Base-by-base conservation (phyloP, 1,139 yeast species). In the Ashbya aceris region DNA sequence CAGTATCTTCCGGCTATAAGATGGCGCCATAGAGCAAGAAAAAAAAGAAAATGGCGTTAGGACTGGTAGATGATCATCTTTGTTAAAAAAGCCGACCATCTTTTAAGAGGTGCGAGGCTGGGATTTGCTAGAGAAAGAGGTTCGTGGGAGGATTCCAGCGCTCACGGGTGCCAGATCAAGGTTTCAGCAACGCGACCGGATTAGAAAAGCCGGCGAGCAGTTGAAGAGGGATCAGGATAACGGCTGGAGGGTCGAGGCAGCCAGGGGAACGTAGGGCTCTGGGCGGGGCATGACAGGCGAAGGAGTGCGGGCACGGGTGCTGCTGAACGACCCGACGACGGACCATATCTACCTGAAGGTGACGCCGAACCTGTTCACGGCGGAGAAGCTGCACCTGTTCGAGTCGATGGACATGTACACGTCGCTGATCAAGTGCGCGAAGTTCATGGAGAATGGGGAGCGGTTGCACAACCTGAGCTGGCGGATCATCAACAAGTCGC, bases 401-500 rank as follows among this genome's bases (percentile, higher is more conserved):
- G 62, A 58, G 39, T 50, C 60, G 8, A 38, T 56, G 14, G 53
- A 54, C 30, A 46, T 61, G 17, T 61, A 61, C 42, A 48, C 56
- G 1, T 48, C 58, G 8, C 43, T 61, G 39, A 53, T 58, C 32
- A 50, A 52, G 34, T 47, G 53, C 38, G 46, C 52, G 14, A 46
- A 51, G 20, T 45, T 45, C 11, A 43, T 55, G 33, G 62, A 61
- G 40, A 55, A 58, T 33, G 66, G 66, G 27, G 58, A 54, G 40
- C 46, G 65, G 36, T 42, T 60, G 42, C 53, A 53, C 23, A 61
- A 60, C 43, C 48, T 61, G 6, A 55, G 62, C 29, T 57, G 61
- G 60, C 48, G 66, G 40, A 57, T 61, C 9, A 37, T 60, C 30
- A 60, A 60, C 41, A 61, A 60, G 45, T 56, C 62, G 7, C 30